Base-by-base conservation (phyloP, 305 asterid genomes). In the Petunia hybrid region DNA sequence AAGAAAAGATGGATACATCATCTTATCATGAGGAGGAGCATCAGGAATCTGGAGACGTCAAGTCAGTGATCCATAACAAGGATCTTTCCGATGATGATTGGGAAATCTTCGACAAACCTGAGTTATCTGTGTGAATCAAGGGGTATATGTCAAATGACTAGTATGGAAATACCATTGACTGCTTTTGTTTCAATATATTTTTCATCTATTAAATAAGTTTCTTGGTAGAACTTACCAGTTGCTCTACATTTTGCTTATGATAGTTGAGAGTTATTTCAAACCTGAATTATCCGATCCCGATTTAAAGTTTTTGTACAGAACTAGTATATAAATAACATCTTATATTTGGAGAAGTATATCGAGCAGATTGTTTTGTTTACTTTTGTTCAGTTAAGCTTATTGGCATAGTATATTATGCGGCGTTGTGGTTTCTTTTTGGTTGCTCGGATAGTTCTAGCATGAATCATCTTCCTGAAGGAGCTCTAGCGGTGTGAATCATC, bases 81-180 rank as follows among this genome's bases (percentile, higher is more conserved):
- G 86, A 74, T 10, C 86, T 71, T 80, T 7, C 65, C 12, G 95
- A 90, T 14, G 97, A 89, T 6, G 99, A 85, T 12, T 95, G 98
- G 98, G 97, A 93, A 53, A 13, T 95, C 74, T 91, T 85, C 4
- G 95, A 92, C 38, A 76, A 76, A 46, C 63, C 8, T 1, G 86
- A 84, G 36, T 77, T 65, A 31, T 48, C 38, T 41, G 42, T 56
- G 45, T 86, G 85, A 85, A 60, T 63, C 14, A 42, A 39, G 43
- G 70, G 22, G 16, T 64, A 13, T 57, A 31, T 38, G 51, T 43
- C 5, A 7, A 35, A 65, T 77, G 41, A 57, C 46, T 38, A 79
- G 73, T 48, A 77, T 39, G 46, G 61, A 71, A 71, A 31, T 31
- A 46, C 41, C 61, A 46, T 46, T 48, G 45, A 73, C 46, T 35